Conservation (phyloP, 805 yeast genomes). For the Clavispora phyllophila region DNA sequence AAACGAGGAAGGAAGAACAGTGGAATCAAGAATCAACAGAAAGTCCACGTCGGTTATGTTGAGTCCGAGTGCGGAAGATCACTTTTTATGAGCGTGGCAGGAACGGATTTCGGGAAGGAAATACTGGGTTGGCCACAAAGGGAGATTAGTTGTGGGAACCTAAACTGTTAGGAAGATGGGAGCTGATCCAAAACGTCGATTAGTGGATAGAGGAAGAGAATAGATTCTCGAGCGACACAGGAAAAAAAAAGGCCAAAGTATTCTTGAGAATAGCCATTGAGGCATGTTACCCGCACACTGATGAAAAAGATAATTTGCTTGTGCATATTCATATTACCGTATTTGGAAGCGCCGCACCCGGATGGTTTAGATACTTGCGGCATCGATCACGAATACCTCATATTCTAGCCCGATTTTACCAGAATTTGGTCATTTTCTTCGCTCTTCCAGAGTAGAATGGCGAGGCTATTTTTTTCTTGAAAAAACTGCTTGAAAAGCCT, state of each 20-base stretch:
- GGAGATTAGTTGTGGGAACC: neutral
- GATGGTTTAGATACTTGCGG: too few species aligned
- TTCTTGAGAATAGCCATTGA: slow-evolving; percentile 1
- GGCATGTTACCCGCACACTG: slow-evolving; percentile 13
- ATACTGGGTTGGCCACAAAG: neutral
- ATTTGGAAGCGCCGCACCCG: neutral
- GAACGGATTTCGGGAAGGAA: neutral
- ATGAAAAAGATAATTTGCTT: slow-evolving; percentile 16
- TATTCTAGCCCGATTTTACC: too few species aligned
- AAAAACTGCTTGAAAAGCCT: too few species aligned
- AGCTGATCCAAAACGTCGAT: neutral
- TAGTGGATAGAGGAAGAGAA: neutral
- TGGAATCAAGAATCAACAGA: neutral
- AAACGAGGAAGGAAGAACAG: too few species aligned
- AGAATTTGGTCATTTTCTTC: too few species aligned
- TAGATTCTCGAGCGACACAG: neutral
- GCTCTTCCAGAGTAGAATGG: too few species aligned
- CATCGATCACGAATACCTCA: too few species aligned
- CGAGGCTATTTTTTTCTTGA: too few species aligned
- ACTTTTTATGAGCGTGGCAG: neutral
- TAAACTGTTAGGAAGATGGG: neutral
- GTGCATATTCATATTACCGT: slow-evolving; percentile 5
- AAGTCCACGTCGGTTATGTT: neutral
- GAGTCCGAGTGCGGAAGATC: slow-evolving; percentile 1
- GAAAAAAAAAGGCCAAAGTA: slow-evolving; percentile 2